Percentiles rank a stretch among this genome's conserved stretches.
Evolutionary conservation across 805 yeast species (phyloP).

Genomic region (Candida yuanshanica): DNA sequence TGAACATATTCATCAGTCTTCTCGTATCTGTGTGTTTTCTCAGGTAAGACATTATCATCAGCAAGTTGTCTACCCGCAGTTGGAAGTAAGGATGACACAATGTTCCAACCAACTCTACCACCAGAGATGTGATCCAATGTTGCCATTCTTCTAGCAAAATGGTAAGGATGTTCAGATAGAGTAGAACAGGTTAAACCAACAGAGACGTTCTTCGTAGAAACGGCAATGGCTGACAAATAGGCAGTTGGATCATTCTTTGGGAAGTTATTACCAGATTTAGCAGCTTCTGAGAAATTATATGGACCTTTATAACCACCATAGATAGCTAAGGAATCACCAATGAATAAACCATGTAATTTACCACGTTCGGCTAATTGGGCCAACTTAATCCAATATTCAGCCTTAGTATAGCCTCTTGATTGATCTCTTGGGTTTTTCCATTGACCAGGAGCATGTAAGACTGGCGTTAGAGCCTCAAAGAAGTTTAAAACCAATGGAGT

Average conservation of each 20-base stretch:
- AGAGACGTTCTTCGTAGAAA: constrained; percentile 35
- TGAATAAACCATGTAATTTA: constrained; percentile 33
- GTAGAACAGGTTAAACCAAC: constrained; percentile 42
- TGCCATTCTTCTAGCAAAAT: constrained; percentile 39
- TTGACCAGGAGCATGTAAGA: constrained; percentile 24
- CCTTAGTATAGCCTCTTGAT: constrained; percentile 18
- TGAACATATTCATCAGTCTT: constrained; percentile 41
- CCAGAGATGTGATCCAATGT: constrained; percentile 41
- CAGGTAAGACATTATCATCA: constrained; percentile 32
- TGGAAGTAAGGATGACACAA: constrained; percentile 38
- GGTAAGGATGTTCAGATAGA: constrained; percentile 41
- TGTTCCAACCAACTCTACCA: constrained; percentile 46
- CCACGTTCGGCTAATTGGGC: constrained; percentile 37
- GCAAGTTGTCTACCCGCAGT: constrained; percentile 39
- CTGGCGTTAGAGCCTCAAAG: constrained; percentile 22
- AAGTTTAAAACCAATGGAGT: constrained; percentile 20
- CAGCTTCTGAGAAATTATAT: constrained; percentile 30
- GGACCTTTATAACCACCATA: constrained; percentile 40
- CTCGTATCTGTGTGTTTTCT: constrained; percentile 38
- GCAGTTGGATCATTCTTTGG: constrained; percentile 37
- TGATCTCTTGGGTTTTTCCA: constrained; percentile 24
- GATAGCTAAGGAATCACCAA: constrained; percentile 37
- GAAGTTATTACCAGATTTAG: constrained; percentile 29
- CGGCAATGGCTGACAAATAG: constrained; percentile 35
- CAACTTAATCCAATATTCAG: constrained; percentile 35